Conservation (phyloP, 306 rosid species). For the Cucurbita maxima region DNA sequence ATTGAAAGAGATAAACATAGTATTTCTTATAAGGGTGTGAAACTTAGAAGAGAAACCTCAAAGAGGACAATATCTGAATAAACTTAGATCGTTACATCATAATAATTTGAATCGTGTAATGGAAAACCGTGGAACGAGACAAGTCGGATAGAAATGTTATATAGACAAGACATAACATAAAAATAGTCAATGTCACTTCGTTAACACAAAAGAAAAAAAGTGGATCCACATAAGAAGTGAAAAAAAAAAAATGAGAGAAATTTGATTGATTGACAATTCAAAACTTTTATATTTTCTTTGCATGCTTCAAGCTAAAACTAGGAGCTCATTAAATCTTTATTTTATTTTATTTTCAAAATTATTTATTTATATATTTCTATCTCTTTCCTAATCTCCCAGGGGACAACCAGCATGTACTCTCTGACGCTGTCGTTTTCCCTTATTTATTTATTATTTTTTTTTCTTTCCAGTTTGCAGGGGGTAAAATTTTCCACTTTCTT, state of each 20-base stretch:
- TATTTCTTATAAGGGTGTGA: too few relatives aligned
- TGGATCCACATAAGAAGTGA: not conserved
- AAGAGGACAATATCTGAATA: too few relatives aligned
- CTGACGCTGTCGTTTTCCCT: conserved; percentile 25
- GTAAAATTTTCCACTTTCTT: conserved; percentile 34
- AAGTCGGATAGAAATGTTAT: not conserved
- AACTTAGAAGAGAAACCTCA: too few relatives aligned
- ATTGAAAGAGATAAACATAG: too few relatives aligned
- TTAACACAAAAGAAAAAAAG: not conserved
- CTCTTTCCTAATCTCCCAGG: conserved; percentile 15
- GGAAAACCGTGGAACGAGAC: too few relatives aligned
- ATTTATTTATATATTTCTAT: not conserved
- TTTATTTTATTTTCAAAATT: too few relatives aligned
- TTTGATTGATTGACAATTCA: not conserved
- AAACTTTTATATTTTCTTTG: not conserved
- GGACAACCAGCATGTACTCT: conserved; percentile 41
- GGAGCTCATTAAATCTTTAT: not conserved
- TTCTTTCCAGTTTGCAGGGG: conserved; percentile 21
- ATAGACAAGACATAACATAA: not conserved
- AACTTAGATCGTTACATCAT: too few relatives aligned
- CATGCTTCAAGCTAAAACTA: not conserved
- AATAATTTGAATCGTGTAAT: too few relatives aligned
- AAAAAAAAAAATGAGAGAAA: not conserved
- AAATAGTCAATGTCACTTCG: not conserved
- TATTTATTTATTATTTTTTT: not conserved